phyloP scores from a whole-genome alignment of 2,329 filamentous ascomycete genomes.

The Chrysosporium queenslandicum region DNA sequence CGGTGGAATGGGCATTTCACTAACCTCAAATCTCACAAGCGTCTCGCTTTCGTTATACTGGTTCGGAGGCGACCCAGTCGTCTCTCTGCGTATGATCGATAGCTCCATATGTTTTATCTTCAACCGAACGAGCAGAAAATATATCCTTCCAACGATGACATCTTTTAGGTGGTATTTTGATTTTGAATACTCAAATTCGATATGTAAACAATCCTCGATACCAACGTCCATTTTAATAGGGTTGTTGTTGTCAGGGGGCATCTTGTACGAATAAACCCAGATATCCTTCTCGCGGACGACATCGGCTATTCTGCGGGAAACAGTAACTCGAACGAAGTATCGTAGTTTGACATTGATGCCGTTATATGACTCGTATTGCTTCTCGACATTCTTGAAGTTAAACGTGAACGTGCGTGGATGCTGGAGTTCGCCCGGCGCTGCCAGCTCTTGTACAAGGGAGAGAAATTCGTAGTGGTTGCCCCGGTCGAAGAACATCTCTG shows the following conservation, averaged over 20 bases:
- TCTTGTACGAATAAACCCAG: conserved; percentile 98
- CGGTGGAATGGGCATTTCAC: conserved; percentile 14
- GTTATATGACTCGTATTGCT: conserved; percentile 99
- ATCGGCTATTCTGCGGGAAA: conserved; percentile 92
- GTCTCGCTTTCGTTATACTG: conserved; percentile 99
- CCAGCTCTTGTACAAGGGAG: conserved; percentile 90
- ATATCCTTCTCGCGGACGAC: conserved; percentile 98
- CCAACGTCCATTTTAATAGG: conserved; percentile 99
- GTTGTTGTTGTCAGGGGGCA: conserved; percentile 95
- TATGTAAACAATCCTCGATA: conserved; percentile 97
- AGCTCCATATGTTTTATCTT: conserved; percentile 99
- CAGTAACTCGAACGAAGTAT: conserved; percentile 95
- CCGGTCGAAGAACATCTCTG: conserved; percentile 99
- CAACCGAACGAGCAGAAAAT: conserved; percentile 89
- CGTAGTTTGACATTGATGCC: conserved; percentile 99
- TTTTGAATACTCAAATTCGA: conserved; percentile 99
- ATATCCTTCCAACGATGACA: conserved; percentile 96
- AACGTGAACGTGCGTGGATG: conserved; percentile 98
- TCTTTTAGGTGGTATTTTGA: conserved; percentile 99
- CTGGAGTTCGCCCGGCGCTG: conserved; percentile 91
- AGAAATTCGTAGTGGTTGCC: conserved; percentile 99
- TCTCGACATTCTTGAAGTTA: conserved; percentile 99
- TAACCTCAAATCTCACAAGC: conserved; percentile 84
- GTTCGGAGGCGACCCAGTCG: conserved; percentile 89
- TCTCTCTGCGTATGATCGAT: conserved; percentile 93